Percentiles rank a stretch among this genome's conserved stretches.
Conservation (phyloP, 805 yeast species). For the Cyberlindnera bimundalis region DNA sequence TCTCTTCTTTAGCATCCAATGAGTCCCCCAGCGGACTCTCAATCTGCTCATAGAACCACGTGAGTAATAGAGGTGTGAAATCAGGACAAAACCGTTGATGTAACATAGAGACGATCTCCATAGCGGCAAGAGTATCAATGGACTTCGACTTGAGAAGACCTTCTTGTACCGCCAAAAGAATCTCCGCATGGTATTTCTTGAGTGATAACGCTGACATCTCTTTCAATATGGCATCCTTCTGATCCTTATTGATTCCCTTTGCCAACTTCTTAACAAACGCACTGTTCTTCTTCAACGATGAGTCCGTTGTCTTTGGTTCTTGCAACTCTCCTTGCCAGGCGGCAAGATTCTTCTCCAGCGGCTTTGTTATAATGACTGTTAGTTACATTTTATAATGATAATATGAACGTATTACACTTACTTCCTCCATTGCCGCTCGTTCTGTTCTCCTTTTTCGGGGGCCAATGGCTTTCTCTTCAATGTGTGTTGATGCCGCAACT, state of each 20-base stretch:
- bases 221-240: constrained; percentile 43
- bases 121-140: constrained; percentile 59
- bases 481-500: neutral
- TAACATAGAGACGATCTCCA: constrained; percentile 64
- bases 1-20: constrained; percentile 41
- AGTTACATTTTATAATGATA: too few species aligned
- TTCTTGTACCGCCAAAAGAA: constrained; percentile 59
- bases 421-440: too few species aligned
- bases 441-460: too few species aligned
- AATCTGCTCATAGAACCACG: constrained; percentile 40
- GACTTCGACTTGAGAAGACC: constrained; percentile 49
- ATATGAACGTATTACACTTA: too few species aligned
- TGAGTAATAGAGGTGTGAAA: constrained; percentile 50
- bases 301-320: constrained; percentile 42
- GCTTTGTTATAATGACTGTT: constrained; percentile 1
- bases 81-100: constrained; percentile 66
- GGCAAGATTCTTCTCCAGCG: constrained; percentile 12
- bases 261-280: constrained; percentile 72
- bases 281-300: constrained; percentile 79
- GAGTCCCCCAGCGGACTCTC: constrained; percentile 29
- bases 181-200: constrained; percentile 72
- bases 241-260: constrained; percentile 52
- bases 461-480: neutral
- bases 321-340: constrained; percentile 24
- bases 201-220: constrained; percentile 63